Conservation (phyloP, 2,329 filamentous ascomycete genomes). For the Colletotrichum paranaense region DNA sequence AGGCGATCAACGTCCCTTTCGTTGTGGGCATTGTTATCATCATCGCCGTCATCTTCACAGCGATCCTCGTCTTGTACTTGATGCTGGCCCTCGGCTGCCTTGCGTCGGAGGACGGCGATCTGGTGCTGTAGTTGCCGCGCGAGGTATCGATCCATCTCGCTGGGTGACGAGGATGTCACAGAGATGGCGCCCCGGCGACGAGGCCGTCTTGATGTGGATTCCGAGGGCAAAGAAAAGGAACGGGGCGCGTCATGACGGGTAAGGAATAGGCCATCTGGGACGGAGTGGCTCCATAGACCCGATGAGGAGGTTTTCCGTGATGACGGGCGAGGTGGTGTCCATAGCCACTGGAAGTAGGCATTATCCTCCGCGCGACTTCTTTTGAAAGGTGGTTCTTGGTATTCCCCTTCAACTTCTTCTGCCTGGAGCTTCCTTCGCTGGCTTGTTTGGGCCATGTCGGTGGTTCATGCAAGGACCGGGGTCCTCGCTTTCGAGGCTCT, state of each 20-base stretch:
- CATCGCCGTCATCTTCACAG: background rate
- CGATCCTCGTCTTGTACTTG: background rate
- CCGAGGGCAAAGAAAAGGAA: slow-evolving; percentile 20
- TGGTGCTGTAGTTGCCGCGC: slow-evolving; percentile 30
- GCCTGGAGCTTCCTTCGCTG: slow-evolving; percentile 23
- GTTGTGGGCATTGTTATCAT: background rate
- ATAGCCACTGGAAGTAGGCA: slow-evolving; percentile 22
- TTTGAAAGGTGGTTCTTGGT: slow-evolving; percentile 4
- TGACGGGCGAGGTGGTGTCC: slow-evolving; percentile 5
- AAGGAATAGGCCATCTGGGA: slow-evolving; percentile 12
- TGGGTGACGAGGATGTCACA: slow-evolving; percentile 12
- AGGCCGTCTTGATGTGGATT: background rate
- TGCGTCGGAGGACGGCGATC: slow-evolving; percentile 17
- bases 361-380: background rate
- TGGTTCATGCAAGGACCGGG: slow-evolving; percentile 10
- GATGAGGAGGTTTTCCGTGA: background rate
- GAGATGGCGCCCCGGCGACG: slow-evolving; percentile 31
- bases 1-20: slow-evolving; percentile 13
- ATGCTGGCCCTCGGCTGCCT: background rate
- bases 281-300: slow-evolving; percentile 17
- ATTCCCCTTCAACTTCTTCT: slow-evolving; percentile 5
- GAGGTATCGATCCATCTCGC: slow-evolving; percentile 22
- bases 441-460: slow-evolving; percentile 14
- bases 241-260: slow-evolving; percentile 9
- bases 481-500: background rate